Conservation (phyloP, 108 stramenopile species). For the Skeletonema costatum region DNA sequence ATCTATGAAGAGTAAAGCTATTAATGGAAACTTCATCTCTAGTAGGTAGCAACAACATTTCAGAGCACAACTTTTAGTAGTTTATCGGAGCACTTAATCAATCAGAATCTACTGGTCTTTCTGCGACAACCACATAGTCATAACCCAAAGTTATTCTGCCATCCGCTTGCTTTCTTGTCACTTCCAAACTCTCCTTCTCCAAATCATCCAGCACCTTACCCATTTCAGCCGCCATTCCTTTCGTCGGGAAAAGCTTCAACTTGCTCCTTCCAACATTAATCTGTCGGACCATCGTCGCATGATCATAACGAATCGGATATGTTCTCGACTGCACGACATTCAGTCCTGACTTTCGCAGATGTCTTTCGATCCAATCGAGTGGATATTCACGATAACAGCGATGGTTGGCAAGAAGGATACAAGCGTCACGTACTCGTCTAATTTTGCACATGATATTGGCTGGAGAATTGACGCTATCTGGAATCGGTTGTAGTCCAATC, state of each 20-base stretch:
- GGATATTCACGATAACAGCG: conserved; percentile 96
- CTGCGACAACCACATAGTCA: conserved; percentile 93
- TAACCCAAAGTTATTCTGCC: conserved; percentile 84
- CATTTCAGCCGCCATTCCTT: conserved; percentile 68
- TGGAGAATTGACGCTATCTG: conserved; percentile 66
- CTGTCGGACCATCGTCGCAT: conserved; percentile 82
- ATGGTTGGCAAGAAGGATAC: conserved; percentile 92
- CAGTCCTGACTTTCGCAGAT: conserved; percentile 58
- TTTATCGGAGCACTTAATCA: neutral
- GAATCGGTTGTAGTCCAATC: conserved; percentile 92
- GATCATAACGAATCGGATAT: conserved; percentile 91
- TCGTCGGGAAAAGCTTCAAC: conserved; percentile 70
- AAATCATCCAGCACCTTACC: conserved; percentile 63
- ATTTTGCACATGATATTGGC: conserved; percentile 89
- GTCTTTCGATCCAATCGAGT: conserved; percentile 90
- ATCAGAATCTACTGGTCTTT: conserved; percentile 31
- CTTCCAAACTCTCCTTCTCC: conserved; percentile 61
- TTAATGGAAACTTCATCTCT: neutral
- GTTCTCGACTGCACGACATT: conserved; percentile 52
- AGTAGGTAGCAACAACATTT: neutral
- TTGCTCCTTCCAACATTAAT: conserved; percentile 91
- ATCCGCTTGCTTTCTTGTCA: conserved; percentile 33
- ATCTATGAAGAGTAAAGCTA: conserved; percentile 18
- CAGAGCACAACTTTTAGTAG: neutral
- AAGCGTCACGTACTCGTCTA: conserved; percentile 89